These are phyloP conservation scores for Hymenoscyphus linearis DNA, from an alignment of 2,329 filamentous ascomycete genomes.

Conservation along the genomic window DNA sequence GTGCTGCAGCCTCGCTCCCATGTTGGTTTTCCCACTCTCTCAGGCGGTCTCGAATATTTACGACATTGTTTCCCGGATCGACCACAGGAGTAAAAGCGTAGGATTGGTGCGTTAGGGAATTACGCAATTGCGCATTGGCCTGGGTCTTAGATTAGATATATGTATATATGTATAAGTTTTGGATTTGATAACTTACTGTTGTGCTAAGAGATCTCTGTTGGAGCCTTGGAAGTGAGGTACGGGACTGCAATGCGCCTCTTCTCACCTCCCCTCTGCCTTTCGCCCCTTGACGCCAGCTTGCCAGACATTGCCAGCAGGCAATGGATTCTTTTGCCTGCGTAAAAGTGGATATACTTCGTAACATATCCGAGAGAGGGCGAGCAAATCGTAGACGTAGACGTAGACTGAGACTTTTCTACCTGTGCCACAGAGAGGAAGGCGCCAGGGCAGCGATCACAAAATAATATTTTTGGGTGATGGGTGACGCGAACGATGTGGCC, in stretches of 20 bases:
- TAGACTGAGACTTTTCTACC: neutral
- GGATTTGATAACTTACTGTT: neutral
- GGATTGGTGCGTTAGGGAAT: neutral
- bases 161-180: neutral
- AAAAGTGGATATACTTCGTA: constrained; percentile 15
- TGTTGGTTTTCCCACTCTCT: constrained; percentile 40
- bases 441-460: neutral
- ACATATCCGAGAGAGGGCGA: constrained; percentile 17
- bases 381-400: neutral
- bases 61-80: neutral
- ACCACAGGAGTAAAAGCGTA: no score
- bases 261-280: no score
- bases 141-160: neutral
- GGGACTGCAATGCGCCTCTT: neutral
- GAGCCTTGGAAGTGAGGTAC: neutral
- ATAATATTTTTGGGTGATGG: neutral
- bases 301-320: constrained; percentile 27
- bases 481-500: neutral
- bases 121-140: no score
- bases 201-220: neutral
- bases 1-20: constrained; percentile 11
- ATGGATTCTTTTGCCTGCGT: constrained; percentile 13
- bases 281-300: constrained; percentile 12
- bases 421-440: no score
- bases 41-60: constrained; percentile 33